Conservation (phyloP, 2,329 filamentous ascomycete species). For the Tolypocladium pustulatum region DNA sequence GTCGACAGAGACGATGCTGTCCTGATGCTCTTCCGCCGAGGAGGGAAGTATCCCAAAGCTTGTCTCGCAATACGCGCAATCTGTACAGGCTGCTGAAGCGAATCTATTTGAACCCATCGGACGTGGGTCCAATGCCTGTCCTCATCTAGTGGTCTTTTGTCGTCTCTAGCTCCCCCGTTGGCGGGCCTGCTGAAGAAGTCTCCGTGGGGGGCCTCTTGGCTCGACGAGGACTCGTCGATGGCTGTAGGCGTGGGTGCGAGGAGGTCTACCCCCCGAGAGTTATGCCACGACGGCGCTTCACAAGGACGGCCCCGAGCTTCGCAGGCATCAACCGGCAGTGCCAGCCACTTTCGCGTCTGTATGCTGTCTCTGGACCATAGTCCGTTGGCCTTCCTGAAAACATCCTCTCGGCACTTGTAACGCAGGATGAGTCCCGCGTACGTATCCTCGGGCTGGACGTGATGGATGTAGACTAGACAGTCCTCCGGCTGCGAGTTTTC, state of each 20-base stretch:
- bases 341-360: slow-evolving; percentile 69
- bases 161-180: slow-evolving; percentile 19
- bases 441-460: slow-evolving; percentile 73
- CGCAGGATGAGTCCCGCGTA: slow-evolving; percentile 84
- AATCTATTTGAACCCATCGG: slow-evolving; percentile 76
- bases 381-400: slow-evolving; percentile 78
- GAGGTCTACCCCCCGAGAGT: slow-evolving; percentile 35
- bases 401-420: slow-evolving; percentile 76
- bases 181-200: slow-evolving; percentile 29
- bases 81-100: slow-evolving; percentile 58
- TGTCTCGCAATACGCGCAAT: slow-evolving; percentile 76
- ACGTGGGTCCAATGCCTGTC: slow-evolving; percentile 75
- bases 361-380: slow-evolving; percentile 93
- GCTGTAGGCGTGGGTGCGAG: slow-evolving; percentile 35
- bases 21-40: slow-evolving; percentile 67
- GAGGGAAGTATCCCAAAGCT: slow-evolving; percentile 83
- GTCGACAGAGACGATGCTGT: slow-evolving; percentile 57
- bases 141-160: slow-evolving; percentile 27
- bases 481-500: slow-evolving; percentile 54
- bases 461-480: slow-evolving; percentile 82
- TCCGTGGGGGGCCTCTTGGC: slow-evolving; percentile 19
- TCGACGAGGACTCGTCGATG: slow-evolving; percentile 14
- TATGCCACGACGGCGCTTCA: slow-evolving; percentile 35
- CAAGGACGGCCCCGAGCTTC: slow-evolving; percentile 66
- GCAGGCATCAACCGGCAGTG: slow-evolving; percentile 84